Evolutionary conservation across 1,284 basidiomycete species (phyloP), one percentile per base, ranked within the genome.

Genomic region (Entoloma clypeatum): DNA sequence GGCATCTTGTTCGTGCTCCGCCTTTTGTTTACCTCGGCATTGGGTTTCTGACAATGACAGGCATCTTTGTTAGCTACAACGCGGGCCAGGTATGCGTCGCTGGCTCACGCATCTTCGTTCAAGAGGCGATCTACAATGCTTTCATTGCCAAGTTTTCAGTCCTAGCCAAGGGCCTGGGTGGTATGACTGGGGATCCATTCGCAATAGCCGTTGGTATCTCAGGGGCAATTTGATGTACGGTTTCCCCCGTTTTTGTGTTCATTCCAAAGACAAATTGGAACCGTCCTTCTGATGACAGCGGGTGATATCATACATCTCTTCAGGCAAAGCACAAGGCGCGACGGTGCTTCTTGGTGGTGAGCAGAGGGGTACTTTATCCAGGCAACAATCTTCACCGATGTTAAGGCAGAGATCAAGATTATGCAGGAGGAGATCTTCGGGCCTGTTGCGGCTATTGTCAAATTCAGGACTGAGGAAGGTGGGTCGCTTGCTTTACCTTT

Each of bases 401-500:
- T 77, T 44, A 75, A 72, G 39, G 73, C 79, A 23, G 74, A 85
- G 50, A 92, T 93, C 86, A 84, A 78, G 65, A 93, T 97, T 57
- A 80, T 86, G 38, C 68, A 73, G 51, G 92, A 96, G 65, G 92
- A 96, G 65, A 92, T 93, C 53, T 92, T 93, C 56, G 92, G 90
- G 16, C 92, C 92, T 34, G 86, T 91, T 32, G 77, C 75, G 39
- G 78, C 81, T 11, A 59, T 89, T 11, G 74, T 79, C 63, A 84
- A 83, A 59, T 89, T 88, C 65, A 70, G 77, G 55, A 72, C 79
- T 28, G 83, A 84, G 54, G 69, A 72, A 38, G 63, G 64, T 61
- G 13, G 7, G 51, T 36, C n/a, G 9, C 4, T n/a, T 22, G 4
- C 19, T 30, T 5, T 25, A 3, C n/a, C 5, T 9, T 16, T 9